Evolutionary conservation across 345 rosid genomes (phyloP), one percentile per base, ranked within the genome.

Genomic region (Erucastrum elatum): DNA sequence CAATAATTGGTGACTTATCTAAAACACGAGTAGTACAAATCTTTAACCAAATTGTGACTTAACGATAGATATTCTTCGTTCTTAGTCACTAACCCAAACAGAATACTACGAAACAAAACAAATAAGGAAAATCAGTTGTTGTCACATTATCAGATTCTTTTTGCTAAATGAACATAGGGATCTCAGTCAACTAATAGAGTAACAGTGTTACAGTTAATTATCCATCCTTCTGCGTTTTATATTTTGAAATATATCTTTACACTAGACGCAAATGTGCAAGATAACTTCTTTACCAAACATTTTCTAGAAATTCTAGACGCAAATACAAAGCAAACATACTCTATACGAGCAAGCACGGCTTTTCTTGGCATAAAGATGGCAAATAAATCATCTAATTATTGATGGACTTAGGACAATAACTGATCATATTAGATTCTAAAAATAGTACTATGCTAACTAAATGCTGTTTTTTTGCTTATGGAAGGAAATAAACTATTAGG

Each of bases 391-490:
- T 29, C 4, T 2, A 29, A 29, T 29, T 29, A 29, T 29, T 29
- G 31, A 29, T 29, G 31, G 21, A 21, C 21, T 2, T 0, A 70
- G 30, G 70, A 70, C 70, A 62, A 34, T 34, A n/a, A 61, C 53
- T 62, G 70, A 62, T 41, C 64, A 65, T 39, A 33, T 63, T 26
- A n/a, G 56, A 17, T 75, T 75, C 79, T 75, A 68, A 76, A 76
- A 41, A 30, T 67, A 41, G 37, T 61, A 61, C 8, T 1, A 61
- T 6, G 60, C n/a, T 53, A 21, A 25, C 1, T 9, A 4, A 56
- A 58, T 25, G 63, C 6, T 58, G 63, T 25, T 59, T 59, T 1
- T 2, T 4, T 58, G 62, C 62, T 25, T 3, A 17, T n/a, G 25
- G 66, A 31, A 13, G 37, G 66, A 62, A 3, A 13, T 13, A 30